Base-by-base conservation (phyloP, 2,329 filamentous ascomycete genomes). In the Ophiosphaerella korrae region DNA sequence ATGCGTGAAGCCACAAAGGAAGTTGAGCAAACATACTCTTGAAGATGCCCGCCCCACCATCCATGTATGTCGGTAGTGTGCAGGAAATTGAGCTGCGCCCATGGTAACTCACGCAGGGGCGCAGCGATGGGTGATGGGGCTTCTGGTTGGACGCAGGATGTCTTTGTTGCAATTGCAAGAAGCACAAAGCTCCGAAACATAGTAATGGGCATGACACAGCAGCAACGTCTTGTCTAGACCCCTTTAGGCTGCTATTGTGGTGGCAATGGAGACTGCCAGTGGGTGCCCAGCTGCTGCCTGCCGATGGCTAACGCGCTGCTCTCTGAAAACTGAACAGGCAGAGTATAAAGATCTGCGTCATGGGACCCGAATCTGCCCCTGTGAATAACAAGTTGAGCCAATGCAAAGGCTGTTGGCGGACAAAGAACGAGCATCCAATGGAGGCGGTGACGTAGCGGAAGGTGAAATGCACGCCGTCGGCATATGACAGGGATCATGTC, bases 21-120 rank as follows among this genome's bases (percentile, higher is more conserved):
- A 29, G 26, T 11, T 11, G 7, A 29, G 7, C 8, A 9, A 2
- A 55, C 82, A 67, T 78, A 91, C 87, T 99, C 94, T 78, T 92
- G 88, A 5, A 97, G 77, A 79, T 99, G 94, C 1, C 94, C 94
- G 8, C 86, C 91, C 69, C 95, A 87, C 94, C 94, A 99, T 64
- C 94, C 93, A 76, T 97, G 94, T 4, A 90, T 94, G 72, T 97
- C 78, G 32, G 94, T 97, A 0, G 94, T 97, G 47, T 73, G 92
- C n/a, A 99, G 67, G 64, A 80, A 95, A 80, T 97, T 97, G 67
- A 97, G 82, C 72, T 96, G 88, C n/a, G 89, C 92, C 90, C 92
- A 97, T 64, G 86, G 83, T 46, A 99, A 81, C 61, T 91, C 83
- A 66, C 93, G 87, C 75, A 97, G 84, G 39, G 92, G 92, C 48